Evolutionary conservation across 164 flowering plant genomes (phyloP).

Genomic region (Vitis labrusca): DNA sequence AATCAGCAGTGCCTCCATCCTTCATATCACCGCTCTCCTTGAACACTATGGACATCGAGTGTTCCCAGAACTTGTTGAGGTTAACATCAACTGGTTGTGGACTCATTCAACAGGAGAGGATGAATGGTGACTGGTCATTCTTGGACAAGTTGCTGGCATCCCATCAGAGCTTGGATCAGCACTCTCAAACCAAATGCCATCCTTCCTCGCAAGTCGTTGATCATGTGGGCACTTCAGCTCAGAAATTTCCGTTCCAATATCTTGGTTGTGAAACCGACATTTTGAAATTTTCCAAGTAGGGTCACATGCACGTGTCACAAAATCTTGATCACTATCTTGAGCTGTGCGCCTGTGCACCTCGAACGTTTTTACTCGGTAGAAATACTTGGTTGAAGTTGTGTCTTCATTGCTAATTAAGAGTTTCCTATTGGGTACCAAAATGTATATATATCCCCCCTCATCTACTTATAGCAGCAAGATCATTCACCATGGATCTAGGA

Average conservation of each 20-base stretch:
- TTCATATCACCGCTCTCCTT: conserved; percentile 22
- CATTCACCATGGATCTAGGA: no score
- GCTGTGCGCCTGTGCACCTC: no score
- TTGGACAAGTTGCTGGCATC: conserved; percentile 78
- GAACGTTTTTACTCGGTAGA: no score
- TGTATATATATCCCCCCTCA: no score
- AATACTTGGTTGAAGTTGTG: no score
- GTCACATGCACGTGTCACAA: no score
- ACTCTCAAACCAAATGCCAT: conserved; percentile 20
- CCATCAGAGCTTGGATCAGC: conserved; percentile 38
- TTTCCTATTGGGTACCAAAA: no score
- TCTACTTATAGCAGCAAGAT: no score
- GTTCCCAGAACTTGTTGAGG: conserved; percentile 43
- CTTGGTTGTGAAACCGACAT: conserved; percentile 43
- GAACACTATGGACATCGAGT: conserved; percentile 41
- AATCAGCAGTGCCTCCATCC: conserved; percentile 32
- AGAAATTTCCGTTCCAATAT: conserved; percentile 46
- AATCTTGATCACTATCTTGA: no score
- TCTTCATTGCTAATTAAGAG: no score
- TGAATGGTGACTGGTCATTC: conserved; percentile 66
- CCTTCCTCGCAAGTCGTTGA: conserved; percentile 21
- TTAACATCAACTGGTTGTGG: conserved; percentile 19
- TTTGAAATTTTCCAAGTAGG: conserved; percentile 49
- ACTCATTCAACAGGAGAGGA: conserved; percentile 22
- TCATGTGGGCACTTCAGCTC: conserved; percentile 24